Evolutionary conservation across 768 basidiomycete genomes (phyloP), one percentile per base, ranked within the genome.

Genomic region (Kwoniella bestiolae): DNA sequence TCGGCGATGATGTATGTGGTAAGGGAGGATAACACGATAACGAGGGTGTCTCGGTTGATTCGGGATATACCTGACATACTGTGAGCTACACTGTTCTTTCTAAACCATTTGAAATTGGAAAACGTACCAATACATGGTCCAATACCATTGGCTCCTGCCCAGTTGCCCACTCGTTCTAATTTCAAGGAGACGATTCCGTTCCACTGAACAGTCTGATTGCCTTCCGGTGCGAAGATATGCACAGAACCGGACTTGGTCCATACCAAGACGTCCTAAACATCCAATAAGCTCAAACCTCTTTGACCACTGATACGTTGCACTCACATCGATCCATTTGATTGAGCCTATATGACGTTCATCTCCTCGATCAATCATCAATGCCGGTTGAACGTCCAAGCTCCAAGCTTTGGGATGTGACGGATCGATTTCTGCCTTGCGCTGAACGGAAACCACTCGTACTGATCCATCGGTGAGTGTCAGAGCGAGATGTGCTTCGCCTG

Each of bases 241-340:
- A 78, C 60, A 7, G 74, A 64, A 1, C 74, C 72, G 25, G 72
- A 52, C 35, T 74, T 75, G 2, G 74, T 70, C 70, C 74, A 72
- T 16, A 75, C 62, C 26, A 78, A 44, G 1, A 72, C 28, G 29
- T 59, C 70, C 68, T 66, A 47, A 16, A 12, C 11, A 38, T 41
- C 6, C 53, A 32, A 21, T 38, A 16, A 5, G 25, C 12, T 11
- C 9, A 28, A 18, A 12, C 56, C 16, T 32, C 52, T 8, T n/a
- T 34, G 12, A 26, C 25, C 16, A 16, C 9, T n/a, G 52, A 34
- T 7, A 55, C 11, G 29, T 28, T 23, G 11, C 12, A 64, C 73
- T 64, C 46, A 74, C 74, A 4, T 69, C 52, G 23, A 73, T 29
- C 74, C 74, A 78, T 21, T 25, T 45, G 21, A 72, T 29, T 3